Evolutionary conservation across 75 land plant genomes (phyloP).

Genomic region (Isoetes taiwanensis): DNA sequence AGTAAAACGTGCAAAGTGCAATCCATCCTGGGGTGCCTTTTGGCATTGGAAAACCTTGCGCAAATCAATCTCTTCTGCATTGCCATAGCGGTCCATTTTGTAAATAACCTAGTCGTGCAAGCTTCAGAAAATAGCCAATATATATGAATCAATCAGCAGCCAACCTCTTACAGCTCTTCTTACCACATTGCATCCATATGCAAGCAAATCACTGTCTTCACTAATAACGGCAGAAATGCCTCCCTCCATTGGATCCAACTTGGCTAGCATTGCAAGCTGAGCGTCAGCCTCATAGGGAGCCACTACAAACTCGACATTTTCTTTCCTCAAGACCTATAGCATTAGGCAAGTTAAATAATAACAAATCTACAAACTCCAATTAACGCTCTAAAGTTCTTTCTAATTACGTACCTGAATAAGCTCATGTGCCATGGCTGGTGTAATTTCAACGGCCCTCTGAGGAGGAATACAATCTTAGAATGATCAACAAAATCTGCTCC

Average conservation of each 20-base stretch:
- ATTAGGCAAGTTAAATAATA: background rate
- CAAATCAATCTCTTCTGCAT: too few relatives aligned
- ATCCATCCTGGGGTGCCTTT: too few relatives aligned
- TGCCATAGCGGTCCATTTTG: conserved; percentile 79
- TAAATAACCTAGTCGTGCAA: conserved; percentile 38
- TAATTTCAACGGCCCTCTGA: conserved; percentile 66
- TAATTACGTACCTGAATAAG: conserved; percentile 74
- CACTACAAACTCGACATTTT: conserved; percentile 60
- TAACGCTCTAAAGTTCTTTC: too few relatives aligned
- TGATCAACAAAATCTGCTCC: too few relatives aligned
- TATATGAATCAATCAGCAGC: background rate
- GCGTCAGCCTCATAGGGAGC: conserved; percentile 97
- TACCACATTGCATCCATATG: conserved; percentile 76
- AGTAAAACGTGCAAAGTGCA: conserved; percentile 35
- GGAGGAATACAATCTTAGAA: conserved; percentile 3
- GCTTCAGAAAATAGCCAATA: background rate
- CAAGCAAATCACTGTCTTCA: conserved; percentile 76
- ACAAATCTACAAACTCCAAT: too few relatives aligned
- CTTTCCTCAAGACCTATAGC: conserved; percentile 45
- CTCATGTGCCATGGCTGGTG: conserved; percentile 69
- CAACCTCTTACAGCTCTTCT: conserved; percentile 10
- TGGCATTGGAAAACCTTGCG: too few relatives aligned
- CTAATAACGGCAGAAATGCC: conserved; percentile 73
- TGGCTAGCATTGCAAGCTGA: conserved; percentile 61
- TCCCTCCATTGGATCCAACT: conserved; percentile 34